Evolutionary conservation across 116 monocot species (phyloP).

Genomic region (Iris pallida): DNA sequence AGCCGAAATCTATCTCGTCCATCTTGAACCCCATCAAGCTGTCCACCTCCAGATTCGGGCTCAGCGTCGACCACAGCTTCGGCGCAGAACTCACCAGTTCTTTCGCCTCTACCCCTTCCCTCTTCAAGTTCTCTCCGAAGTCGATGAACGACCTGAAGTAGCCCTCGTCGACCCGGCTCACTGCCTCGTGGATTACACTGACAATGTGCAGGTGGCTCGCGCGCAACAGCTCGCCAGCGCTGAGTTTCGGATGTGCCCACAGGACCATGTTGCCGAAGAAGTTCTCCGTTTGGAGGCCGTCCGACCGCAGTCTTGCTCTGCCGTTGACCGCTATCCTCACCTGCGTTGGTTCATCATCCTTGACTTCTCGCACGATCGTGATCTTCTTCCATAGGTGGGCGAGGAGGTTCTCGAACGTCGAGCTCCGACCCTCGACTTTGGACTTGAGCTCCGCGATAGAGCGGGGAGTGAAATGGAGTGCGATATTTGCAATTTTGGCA

Average conservation of each 20-base stretch:
- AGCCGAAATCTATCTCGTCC: constrained; percentile 36
- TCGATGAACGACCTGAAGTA: constrained; percentile 50
- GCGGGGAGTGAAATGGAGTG: constrained; percentile 1
- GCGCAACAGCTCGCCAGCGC: constrained; percentile 7
- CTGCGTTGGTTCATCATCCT: background rate
- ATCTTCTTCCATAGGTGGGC: constrained; percentile 25
- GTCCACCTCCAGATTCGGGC: constrained; percentile 41
- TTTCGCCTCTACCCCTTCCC: background rate
- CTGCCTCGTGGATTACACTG: constrained; percentile 25
- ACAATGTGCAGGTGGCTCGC: constrained; percentile 6
- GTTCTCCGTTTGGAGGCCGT: constrained; percentile 1
- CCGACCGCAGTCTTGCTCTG: constrained; percentile 8
- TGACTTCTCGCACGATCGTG: constrained; percentile 9
- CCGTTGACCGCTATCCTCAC: constrained; percentile 25
- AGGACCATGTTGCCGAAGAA: constrained; percentile 28
- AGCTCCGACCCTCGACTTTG: constrained; percentile 1
- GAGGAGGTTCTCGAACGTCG: constrained; percentile 20
- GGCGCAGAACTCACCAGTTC: constrained; percentile 8
- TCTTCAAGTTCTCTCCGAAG: constrained; percentile 21
- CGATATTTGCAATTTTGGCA: background rate
- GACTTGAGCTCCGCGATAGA: constrained; percentile 18
- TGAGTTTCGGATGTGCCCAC: constrained; percentile 2
- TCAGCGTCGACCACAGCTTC: background rate
- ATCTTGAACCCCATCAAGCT: constrained; percentile 42
- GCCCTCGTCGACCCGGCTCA: constrained; percentile 10